Conservation (phyloP, 1,284 basidiomycete species). For the Gomphus bonarii region DNA sequence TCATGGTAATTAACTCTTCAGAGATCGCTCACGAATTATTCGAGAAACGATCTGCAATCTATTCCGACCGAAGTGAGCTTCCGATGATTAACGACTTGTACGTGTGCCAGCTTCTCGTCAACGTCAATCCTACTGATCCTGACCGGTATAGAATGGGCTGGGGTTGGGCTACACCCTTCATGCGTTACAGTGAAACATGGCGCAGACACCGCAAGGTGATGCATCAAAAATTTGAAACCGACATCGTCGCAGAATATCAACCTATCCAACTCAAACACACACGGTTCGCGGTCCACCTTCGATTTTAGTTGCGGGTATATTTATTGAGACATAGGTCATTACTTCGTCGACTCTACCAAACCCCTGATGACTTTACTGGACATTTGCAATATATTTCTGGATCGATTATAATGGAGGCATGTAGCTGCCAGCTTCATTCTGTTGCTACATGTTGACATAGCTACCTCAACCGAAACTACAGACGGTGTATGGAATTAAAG, state of each 20-base stretch:
- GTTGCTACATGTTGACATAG: slow-evolving; percentile 20
- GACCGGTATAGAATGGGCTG: slow-evolving; percentile 14
- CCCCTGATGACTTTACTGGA: background rate
- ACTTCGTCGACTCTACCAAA: background rate
- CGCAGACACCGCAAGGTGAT: background rate
- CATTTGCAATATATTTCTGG: background rate
- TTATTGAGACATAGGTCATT: background rate
- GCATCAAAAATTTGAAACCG: background rate
- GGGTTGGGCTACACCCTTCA: slow-evolving; percentile 17
- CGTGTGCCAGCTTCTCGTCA: background rate
- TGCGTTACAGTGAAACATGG: slow-evolving; percentile 7
- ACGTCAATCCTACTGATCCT: background rate
- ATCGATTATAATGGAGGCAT: slow-evolving; percentile 1
- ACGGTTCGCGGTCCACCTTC: background rate
- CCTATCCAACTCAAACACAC: too few relatives aligned
- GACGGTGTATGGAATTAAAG: slow-evolving; percentile 15
- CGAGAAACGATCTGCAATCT: slow-evolving; percentile 29
- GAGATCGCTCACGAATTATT: slow-evolving; percentile 28
- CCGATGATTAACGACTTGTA: slow-evolving; percentile 16
- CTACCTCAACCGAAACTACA: slow-evolving; percentile 21
- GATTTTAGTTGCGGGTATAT: background rate
- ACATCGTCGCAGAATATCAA: background rate
- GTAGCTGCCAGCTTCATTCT: background rate
- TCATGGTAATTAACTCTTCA: slow-evolving; percentile 27
- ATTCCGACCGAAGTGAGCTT: slow-evolving; percentile 26